Percentiles rank a stretch among this genome's conserved stretches.
Conservation (phyloP, 345 rosid species). For the Conringia planisiliqua region DNA sequence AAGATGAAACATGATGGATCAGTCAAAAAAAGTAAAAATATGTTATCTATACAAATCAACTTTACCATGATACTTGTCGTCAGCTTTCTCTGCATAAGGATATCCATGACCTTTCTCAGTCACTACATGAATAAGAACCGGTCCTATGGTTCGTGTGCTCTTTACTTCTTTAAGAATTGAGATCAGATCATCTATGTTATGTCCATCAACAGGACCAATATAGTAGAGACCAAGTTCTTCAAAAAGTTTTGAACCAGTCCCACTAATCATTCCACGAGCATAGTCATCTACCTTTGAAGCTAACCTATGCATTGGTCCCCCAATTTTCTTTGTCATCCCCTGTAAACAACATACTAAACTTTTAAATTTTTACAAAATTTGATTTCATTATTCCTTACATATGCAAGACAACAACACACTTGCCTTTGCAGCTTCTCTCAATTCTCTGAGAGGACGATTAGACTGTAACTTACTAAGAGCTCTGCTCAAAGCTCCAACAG, state of each 20-base stretch:
- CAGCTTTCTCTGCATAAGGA: constrained; percentile 95
- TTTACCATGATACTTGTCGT: constrained; percentile 87
- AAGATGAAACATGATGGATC: constrained; percentile 15
- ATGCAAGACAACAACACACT: neutral
- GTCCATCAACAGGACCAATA: constrained; percentile 98
- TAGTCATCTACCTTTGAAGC: constrained; percentile 97
- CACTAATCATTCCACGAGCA: constrained; percentile 97
- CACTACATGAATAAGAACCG: constrained; percentile 93
- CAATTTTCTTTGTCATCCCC: constrained; percentile 91
- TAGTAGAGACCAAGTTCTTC: constrained; percentile 97
- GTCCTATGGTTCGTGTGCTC: constrained; percentile 82
- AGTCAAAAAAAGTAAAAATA: neutral
- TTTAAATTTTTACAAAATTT: neutral
- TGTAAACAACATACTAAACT: constrained; percentile 26
- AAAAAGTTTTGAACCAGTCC: constrained; percentile 82
- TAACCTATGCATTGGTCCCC: constrained; percentile 85
- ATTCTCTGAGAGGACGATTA: constrained; percentile 81
- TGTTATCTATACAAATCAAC: neutral
- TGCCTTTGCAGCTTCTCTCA: constrained; percentile 97
- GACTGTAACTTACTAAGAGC: constrained; percentile 92
- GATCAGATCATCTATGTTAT: constrained; percentile 79
- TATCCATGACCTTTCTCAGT: constrained; percentile 99
- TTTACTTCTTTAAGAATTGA: constrained; percentile 89
- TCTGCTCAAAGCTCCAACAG: constrained; percentile 98
- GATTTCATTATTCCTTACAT: neutral